These are phyloP conservation scores for Ceriops zippeliana DNA, from an alignment of 345 rosid species.

Conservation along the genomic window DNA sequence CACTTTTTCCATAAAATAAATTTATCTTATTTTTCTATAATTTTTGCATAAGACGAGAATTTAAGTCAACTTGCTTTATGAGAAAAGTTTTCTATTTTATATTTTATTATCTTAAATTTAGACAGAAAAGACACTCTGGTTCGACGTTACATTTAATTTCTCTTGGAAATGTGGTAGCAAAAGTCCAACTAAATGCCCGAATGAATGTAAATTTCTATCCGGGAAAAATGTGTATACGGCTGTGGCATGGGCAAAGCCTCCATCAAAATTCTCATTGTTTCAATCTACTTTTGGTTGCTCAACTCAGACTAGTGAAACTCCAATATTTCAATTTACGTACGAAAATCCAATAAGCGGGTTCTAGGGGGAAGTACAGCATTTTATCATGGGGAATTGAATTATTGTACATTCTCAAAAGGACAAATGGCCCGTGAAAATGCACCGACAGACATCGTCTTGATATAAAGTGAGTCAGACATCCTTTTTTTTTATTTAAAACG, in stretches of 20 bases:
- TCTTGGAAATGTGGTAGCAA: no score
- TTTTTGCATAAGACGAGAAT: no score
- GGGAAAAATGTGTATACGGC: not conserved
- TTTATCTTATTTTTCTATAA: no score
- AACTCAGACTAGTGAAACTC: no score
- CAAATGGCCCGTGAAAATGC: conserved; percentile 6
- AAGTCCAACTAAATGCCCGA: no score
- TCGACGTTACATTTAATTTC: no score
- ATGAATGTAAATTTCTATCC: not conserved
- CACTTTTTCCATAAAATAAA: no score
- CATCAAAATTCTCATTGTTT: not conserved
- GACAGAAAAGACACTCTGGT: no score
- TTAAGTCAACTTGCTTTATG: no score
- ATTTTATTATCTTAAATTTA: not conserved
- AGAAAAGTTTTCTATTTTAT: not conserved
- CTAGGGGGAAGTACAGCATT: not conserved
- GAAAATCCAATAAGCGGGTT: not conserved
- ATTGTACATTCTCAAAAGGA: not conserved
- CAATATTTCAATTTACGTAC: no score
- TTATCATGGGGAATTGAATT: not conserved
- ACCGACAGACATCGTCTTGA: not conserved
- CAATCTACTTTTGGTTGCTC: no score
- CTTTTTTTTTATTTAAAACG: not conserved
- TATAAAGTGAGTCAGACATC: not conserved
- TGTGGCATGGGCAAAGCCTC: not conserved